A percentile compares a stretch with the other conserved stretches of the same genome.
These are phyloP conservation scores for Vairimorpha ceranae DNA, from an alignment of 371 early-diverging fungal species.

Conservation along the genomic window DNA sequence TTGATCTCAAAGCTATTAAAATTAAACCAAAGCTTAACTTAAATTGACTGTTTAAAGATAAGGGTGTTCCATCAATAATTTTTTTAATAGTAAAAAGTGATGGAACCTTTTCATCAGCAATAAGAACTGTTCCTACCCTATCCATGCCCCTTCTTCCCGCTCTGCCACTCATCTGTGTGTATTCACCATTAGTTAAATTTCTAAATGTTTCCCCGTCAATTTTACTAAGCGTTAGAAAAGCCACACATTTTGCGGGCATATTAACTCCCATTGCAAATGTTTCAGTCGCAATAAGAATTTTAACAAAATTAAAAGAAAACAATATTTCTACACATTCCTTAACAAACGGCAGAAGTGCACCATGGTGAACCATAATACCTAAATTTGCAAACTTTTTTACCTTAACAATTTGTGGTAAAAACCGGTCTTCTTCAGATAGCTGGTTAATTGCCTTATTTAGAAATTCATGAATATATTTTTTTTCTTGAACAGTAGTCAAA, in stretches of 20 bases:
- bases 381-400: slow-evolving; percentile 74
- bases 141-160: slow-evolving; percentile 95
- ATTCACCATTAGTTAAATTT: slow-evolving; percentile 78
- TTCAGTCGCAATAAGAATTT: slow-evolving; percentile 82
- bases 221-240: slow-evolving; percentile 80
- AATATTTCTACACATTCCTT: slow-evolving; percentile 91
- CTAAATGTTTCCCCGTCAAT: slow-evolving; percentile 65
- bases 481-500: slow-evolving; percentile 53
- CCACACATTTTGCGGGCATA: slow-evolving; percentile 89
- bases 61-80: slow-evolving; percentile 49
- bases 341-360: slow-evolving; percentile 87
- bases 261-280: slow-evolving; percentile 97
- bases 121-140: slow-evolving; percentile 80
- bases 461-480: slow-evolving; percentile 48
- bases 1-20: slow-evolving; percentile 51
- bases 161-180: slow-evolving; percentile 97
- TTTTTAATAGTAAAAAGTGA: slow-evolving; percentile 35
- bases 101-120: slow-evolving; percentile 65
- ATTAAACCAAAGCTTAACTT: slow-evolving; percentile 58
- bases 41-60: slow-evolving; percentile 55
- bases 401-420: slow-evolving; percentile 78
- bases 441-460: slow-evolving; percentile 45
- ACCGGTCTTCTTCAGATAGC: slow-evolving; percentile 49
- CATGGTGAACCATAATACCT: slow-evolving; percentile 93
- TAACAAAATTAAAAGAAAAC: slow-evolving; percentile 80